phyloP scores from a whole-genome alignment of 768 basidiomycete genomes.

The Jaapia argillacea region DNA sequence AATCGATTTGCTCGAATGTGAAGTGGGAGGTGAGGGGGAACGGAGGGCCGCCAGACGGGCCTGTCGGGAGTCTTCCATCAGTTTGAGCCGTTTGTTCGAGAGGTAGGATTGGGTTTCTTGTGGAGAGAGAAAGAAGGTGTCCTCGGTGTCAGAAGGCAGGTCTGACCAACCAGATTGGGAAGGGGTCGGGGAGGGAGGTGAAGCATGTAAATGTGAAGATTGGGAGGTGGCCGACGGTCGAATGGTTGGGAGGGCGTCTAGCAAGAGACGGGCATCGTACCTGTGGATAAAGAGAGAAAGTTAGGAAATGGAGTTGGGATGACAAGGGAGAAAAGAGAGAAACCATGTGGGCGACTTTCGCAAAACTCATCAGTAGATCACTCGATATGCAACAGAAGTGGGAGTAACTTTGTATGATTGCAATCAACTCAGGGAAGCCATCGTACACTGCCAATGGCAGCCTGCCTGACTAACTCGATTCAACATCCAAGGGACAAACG shows the following conservation, averaged over 20 bases:
- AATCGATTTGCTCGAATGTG: slow-evolving; percentile 4
- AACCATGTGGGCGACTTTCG: too few species aligned
- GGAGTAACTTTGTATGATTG: too few species aligned
- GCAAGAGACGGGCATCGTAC: slow-evolving; percentile 71
- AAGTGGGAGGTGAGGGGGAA: slow-evolving; percentile 26
- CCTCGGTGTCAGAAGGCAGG: slow-evolving; percentile 78
- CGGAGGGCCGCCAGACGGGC: slow-evolving; percentile 54
- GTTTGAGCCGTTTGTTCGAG: slow-evolving; percentile 54
- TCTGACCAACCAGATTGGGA: slow-evolving; percentile 66
- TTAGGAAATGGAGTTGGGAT: too few species aligned
- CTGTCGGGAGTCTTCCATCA: slow-evolving; percentile 50
- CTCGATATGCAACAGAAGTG: too few species aligned
- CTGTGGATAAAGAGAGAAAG: slow-evolving; percentile 33
- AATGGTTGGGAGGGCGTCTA: slow-evolving; percentile 36
- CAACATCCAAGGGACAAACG: too few species aligned
- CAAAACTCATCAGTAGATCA: too few species aligned
- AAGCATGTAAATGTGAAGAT: too few species aligned
- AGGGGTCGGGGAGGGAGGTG: slow-evolving; percentile 23
- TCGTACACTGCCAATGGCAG: too few species aligned
- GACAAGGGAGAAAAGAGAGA: too few species aligned
- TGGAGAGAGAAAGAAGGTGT: slow-evolving; percentile 70
- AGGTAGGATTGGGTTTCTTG: slow-evolving; percentile 58
- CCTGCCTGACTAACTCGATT: too few species aligned
- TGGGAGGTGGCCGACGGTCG: slow-evolving; percentile 6
- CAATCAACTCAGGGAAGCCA: too few species aligned